phyloP scores from a whole-genome alignment of 768 basidiomycete species.

The Podaxis sp. region DNA sequence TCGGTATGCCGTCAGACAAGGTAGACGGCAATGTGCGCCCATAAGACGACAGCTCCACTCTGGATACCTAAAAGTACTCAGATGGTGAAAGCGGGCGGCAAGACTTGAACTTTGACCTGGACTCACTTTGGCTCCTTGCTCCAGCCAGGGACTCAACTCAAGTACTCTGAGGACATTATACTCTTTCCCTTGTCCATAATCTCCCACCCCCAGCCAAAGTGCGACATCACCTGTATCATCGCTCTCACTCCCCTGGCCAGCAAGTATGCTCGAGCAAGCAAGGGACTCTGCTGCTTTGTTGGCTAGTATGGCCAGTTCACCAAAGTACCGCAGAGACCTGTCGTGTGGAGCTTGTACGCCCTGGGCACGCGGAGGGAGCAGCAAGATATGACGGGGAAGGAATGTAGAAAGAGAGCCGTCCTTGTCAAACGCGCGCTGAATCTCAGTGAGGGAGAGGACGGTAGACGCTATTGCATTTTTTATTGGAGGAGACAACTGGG shows the following conservation, averaged over 20 bases:
- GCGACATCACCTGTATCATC: conserved; percentile 56
- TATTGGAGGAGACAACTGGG: conserved; percentile 13
- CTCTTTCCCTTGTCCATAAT: conserved; percentile 24
- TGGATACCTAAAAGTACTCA: neutral
- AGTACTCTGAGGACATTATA: conserved; percentile 21
- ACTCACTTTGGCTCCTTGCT: conserved; percentile 11
- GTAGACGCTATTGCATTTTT: conserved; percentile 18
- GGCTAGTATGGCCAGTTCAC: conserved; percentile 35
- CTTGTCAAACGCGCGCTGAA: conserved; percentile 11
- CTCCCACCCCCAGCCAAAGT: conserved; percentile 48
- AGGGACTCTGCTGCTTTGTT: conserved; percentile 37
- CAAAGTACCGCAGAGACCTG: conserved; percentile 20
- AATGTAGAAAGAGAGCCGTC: neutral
- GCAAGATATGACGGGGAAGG: conserved; percentile 17
- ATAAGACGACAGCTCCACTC: neutral
- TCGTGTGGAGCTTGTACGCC: conserved; percentile 1
- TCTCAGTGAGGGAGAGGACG: conserved; percentile 17
- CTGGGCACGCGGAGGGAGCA: conserved; percentile 16
- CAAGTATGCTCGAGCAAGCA: conserved; percentile 50
- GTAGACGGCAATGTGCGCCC: conserved; percentile 4
- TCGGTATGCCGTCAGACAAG: conserved; percentile 5
- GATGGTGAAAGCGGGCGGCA: neutral
- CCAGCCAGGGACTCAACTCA: conserved; percentile 14
- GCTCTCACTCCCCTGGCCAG: conserved; percentile 51
- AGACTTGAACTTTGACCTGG: neutral